These are phyloP conservation scores for Globisporangium canariense DNA, from an alignment of 352 stramenopile genomes.

Conservation along the genomic window DNA sequence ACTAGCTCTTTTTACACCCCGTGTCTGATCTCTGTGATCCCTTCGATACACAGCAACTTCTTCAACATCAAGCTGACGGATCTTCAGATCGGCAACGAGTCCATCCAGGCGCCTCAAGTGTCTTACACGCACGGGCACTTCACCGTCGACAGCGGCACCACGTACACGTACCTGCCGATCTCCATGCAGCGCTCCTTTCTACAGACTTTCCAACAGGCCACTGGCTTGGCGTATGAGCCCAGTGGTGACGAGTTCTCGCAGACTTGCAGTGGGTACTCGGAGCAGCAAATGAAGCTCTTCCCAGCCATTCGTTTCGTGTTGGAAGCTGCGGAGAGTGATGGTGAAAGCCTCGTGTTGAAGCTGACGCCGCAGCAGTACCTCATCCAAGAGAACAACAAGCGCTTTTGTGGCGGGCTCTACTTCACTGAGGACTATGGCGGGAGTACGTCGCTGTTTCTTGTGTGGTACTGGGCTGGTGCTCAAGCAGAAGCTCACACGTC, in stretches of 20 bases:
- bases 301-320: conserved; percentile 39
- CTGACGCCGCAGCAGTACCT: conserved; percentile 34
- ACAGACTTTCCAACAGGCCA: conserved; percentile 27
- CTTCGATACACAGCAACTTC: neutral
- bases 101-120: conserved; percentile 17
- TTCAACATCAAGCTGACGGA: conserved; percentile 26
- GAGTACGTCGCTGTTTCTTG: conserved; percentile 15
- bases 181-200: conserved; percentile 23
- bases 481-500: neutral
- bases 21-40: too few relatives aligned
- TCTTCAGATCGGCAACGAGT: conserved; percentile 27
- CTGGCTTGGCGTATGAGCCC: conserved; percentile 11
- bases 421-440: conserved; percentile 34
- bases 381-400: conserved; percentile 21
- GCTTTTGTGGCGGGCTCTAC: conserved; percentile 35
- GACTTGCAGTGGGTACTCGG: conserved; percentile 22
- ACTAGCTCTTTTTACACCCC: too few relatives aligned
- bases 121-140: conserved; percentile 18
- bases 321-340: conserved; percentile 18
- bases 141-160: conserved; percentile 44
- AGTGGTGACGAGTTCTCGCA: neutral
- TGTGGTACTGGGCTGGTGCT: neutral
- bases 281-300: conserved; percentile 24
- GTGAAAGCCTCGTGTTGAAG: conserved; percentile 26
- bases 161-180: conserved; percentile 33